These are phyloP conservation scores for Macrolepiota fuliginosa DNA, from an alignment of 768 basidiomycete species.

Conservation along the genomic window DNA sequence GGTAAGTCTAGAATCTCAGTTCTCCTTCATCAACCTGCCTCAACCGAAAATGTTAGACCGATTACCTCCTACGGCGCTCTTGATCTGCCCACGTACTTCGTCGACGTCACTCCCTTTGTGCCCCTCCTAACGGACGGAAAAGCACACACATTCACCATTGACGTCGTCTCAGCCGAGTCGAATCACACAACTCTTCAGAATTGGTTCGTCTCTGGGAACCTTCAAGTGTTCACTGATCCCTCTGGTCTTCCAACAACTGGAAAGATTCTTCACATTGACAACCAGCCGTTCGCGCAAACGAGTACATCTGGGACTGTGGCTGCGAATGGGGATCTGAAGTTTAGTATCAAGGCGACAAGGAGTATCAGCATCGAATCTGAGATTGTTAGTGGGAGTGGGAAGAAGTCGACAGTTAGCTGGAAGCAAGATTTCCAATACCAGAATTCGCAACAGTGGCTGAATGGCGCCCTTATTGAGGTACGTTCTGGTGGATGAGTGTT, in stretches of 20 bases:
- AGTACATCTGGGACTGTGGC: constrained; percentile 41
- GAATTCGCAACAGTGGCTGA: constrained; percentile 60
- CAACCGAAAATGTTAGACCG: constrained; percentile 38
- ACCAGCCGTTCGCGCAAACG: constrained; percentile 53
- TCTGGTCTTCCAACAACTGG: constrained; percentile 66
- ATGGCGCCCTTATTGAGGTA: constrained; percentile 43
- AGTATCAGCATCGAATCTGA: constrained; percentile 59
- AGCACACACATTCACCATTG: constrained; percentile 69
- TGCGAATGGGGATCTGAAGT: constrained; percentile 47
- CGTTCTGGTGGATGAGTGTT: not conserved
- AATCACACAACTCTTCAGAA: constrained; percentile 68
- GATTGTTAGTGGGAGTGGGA: constrained; percentile 61
- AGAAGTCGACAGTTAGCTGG: constrained; percentile 52
- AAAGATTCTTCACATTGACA: constrained; percentile 57
- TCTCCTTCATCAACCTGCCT: not conserved
- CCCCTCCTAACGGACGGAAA: constrained; percentile 65
- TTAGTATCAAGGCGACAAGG: constrained; percentile 61
- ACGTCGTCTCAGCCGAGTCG: constrained; percentile 68
- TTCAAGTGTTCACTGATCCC: constrained; percentile 68
- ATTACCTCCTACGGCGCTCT: constrained; percentile 76
- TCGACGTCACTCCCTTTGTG: constrained; percentile 78
- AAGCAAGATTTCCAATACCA: constrained; percentile 58
- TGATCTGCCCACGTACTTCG: constrained; percentile 73
- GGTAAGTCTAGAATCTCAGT: constrained; percentile 32
- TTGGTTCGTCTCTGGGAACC: constrained; percentile 73